Base-by-base conservation (phyloP, 768 basidiomycete genomes). In the Trametes cinnabarina region DNA sequence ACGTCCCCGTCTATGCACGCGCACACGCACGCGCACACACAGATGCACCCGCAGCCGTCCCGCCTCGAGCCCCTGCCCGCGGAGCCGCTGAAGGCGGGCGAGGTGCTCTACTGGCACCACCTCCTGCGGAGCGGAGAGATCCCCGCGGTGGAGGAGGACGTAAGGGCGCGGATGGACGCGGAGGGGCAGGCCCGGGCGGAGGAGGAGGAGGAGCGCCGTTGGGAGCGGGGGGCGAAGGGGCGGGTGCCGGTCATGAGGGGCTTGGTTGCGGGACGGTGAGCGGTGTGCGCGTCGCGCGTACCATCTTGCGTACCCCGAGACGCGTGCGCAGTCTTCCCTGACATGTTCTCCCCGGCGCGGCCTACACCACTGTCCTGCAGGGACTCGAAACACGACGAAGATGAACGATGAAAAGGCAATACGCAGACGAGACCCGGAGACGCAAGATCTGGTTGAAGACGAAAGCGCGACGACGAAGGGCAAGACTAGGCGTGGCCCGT, bases 71-170 rank as follows among this genome's bases (percentile, higher is more conserved):
- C 15, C 6, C 55, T 19, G 19, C 28, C 25, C 14, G 49, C 54
- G 40, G 79, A 81, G 52, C 65, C 68, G 7, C 72, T 76, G 37
- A 76, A 73, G 64, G 74, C 77, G 10, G 88, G 88, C 20, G 87
- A 89, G 60, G 67, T 83, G 10, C 73, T 91, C 17, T 88, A 79
- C 66, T 92, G 89, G 89, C 88, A 91, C 68, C 85, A 90, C 63
- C 83, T 91, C 57, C 70, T 78, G 47, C 82, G 82, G 62, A 80
- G 77, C 58, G 89, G 89, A 12, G 89, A 91, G 70, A 87, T 89
- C 57, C 83, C 87, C 39, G 85, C 81, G 25, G 85, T 87, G 10
- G 70, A 69, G 49, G 84, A 90, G 59, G 84, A 90, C 69, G 66
- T 76, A 35, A 80, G 85, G 25, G 85, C 88, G 15, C 73, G 84